phyloP scores from a whole-genome alignment of 169 alveolate genomes.

The Plasmodium sp. region DNA sequence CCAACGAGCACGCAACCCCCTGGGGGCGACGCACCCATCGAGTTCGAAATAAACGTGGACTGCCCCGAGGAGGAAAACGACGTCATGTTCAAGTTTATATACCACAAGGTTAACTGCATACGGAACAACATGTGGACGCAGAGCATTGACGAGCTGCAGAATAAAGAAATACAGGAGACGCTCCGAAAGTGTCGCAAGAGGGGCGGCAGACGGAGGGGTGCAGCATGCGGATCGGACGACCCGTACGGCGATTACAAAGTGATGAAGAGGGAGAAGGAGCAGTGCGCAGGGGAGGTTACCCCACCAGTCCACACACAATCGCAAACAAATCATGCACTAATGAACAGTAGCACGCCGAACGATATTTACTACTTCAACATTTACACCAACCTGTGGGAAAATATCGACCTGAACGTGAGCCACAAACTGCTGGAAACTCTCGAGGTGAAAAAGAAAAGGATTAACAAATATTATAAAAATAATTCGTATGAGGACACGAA shows the following conservation, averaged over 20 bases:
- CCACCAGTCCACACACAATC: neutral
- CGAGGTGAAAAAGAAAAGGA: constrained; percentile 21
- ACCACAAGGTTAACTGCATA: constrained; percentile 36
- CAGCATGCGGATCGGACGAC: neutral
- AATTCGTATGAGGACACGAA: constrained; percentile 1
- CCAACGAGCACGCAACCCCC: neutral
- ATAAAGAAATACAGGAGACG: constrained; percentile 21
- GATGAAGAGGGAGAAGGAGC: neutral
- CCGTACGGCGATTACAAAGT: neutral
- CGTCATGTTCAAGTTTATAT: constrained; percentile 15
- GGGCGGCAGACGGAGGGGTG: neutral
- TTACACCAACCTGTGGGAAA: constrained; percentile 42
- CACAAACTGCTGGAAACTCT: constrained; percentile 23
- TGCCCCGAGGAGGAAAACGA: neutral
- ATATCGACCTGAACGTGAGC: constrained; percentile 45
- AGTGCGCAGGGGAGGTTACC: constrained; percentile 9
- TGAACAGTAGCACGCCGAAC: neutral
- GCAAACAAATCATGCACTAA: neutral
- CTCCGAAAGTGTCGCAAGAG: neutral
- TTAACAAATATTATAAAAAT: constrained; percentile 48
- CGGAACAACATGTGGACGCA: constrained; percentile 50
- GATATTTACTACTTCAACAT: constrained; percentile 43
- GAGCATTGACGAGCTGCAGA: constrained; percentile 27
- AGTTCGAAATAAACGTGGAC: constrained; percentile 23
- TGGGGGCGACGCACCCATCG: neutral